Evolutionary conservation across 176 grass and related monocot species (phyloP).

Genomic region (Eragrostis nindensis): DNA sequence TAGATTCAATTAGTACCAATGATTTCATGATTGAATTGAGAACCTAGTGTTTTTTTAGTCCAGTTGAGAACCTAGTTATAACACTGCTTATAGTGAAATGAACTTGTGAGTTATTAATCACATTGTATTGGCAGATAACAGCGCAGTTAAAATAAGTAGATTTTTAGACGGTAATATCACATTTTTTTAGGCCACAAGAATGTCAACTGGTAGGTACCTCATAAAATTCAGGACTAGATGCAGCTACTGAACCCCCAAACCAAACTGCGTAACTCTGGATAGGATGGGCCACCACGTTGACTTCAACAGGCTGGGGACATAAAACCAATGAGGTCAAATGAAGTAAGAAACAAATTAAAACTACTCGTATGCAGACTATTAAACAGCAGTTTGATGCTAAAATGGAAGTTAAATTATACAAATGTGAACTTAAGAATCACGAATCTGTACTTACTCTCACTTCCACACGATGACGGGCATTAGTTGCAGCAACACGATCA

Average conservation of each 20-base stretch:
- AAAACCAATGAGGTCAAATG: slow-evolving; percentile 25
- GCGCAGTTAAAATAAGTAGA: slow-evolving; percentile 22
- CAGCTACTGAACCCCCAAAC: slow-evolving; percentile 97
- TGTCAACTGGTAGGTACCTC: slow-evolving; percentile 54
- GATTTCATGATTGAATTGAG: not conserved
- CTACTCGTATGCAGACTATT: slow-evolving; percentile 14
- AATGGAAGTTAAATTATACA: not conserved
- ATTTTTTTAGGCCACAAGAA: slow-evolving; percentile 17
- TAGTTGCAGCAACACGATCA: slow-evolving; percentile 77
- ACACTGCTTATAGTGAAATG: not conserved
- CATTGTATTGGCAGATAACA: slow-evolving; percentile 14
- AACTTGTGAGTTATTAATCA: not conserved
- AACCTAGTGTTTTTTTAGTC: not conserved
- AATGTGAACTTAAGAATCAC: slow-evolving; percentile 22
- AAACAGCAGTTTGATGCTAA: slow-evolving; percentile 14
- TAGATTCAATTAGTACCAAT: not conserved
- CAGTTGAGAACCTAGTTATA: not conserved
- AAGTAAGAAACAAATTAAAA: slow-evolving; percentile 30
- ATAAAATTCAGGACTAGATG: slow-evolving; percentile 89
- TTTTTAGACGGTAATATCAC: not conserved
- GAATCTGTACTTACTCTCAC: slow-evolving; percentile 74
- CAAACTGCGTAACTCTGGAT: slow-evolving; percentile 93
- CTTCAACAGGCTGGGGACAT: slow-evolving; percentile 84
- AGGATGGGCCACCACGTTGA: slow-evolving; percentile 91
- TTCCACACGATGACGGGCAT: slow-evolving; percentile 68